A percentile compares a stretch with the other conserved stretches of the same genome.
Conservation (phyloP, 2,329 filamentous ascomycete genomes). For the Tolypocladium album region DNA sequence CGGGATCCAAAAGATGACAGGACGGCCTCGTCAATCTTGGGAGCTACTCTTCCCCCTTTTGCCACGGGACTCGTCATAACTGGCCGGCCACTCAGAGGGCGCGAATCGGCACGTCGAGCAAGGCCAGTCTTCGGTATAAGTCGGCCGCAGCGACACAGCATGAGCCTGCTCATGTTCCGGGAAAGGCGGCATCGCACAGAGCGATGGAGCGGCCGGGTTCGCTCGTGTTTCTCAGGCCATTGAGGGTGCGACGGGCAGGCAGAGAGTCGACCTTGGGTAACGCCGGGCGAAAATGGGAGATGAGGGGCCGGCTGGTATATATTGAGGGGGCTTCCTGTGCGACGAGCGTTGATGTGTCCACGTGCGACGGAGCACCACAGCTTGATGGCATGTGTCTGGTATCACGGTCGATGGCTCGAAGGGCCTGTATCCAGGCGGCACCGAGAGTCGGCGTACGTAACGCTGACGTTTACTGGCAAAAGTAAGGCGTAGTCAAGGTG, state of each 20-base stretch:
- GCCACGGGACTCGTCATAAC: neutral
- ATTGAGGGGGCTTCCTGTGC: neutral
- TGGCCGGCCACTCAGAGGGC: neutral
- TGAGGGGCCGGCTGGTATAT: neutral
- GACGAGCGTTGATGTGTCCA: neutral
- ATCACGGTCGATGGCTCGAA: neutral
- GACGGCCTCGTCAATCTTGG: neutral
- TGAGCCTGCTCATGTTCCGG: neutral
- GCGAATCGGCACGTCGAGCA: neutral
- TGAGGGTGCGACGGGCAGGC: neutral
- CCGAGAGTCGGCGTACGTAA: neutral
- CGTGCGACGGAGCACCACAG: slow-evolving; percentile 1
- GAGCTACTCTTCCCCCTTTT: neutral
- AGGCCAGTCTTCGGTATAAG: neutral
- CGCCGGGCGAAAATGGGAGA: neutral
- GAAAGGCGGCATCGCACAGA: neutral
- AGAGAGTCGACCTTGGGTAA: neutral
- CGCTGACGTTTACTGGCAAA: neutral
- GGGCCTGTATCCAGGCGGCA: neutral
- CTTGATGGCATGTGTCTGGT: slow-evolving; percentile 1
- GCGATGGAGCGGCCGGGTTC: neutral
- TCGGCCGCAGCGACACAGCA: neutral
- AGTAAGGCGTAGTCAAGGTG: too few species aligned
- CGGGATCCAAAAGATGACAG: neutral
- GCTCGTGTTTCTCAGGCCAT: neutral